Percentiles rank a stretch among this genome's conserved stretches.
Conservation (phyloP, 352 stramenopile species). For the Peronosclerospora sorghi region DNA sequence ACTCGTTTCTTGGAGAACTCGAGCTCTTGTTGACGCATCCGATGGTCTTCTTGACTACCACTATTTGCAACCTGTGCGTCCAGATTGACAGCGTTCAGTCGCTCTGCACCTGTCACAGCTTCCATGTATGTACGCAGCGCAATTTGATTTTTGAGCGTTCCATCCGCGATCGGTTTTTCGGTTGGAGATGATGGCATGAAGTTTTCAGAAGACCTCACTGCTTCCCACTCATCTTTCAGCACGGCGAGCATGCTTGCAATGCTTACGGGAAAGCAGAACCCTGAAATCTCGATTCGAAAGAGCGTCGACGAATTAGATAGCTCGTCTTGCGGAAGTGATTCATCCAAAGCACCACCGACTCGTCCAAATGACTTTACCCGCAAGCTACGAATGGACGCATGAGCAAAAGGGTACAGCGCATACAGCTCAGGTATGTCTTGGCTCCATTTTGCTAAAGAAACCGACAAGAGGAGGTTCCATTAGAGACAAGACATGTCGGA, state of each 20-base stretch:
- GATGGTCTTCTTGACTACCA: conserved; percentile 13
- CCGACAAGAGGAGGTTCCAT: not conserved
- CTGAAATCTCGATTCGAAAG: conserved; percentile 39
- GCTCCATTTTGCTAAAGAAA: conserved; percentile 39
- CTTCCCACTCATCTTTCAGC: conserved; percentile 25
- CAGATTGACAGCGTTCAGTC: conserved; percentile 54
- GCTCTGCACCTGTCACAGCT: conserved; percentile 25
- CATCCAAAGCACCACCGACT: conserved; percentile 5
- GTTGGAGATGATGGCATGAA: conserved; percentile 1
- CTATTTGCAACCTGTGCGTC: conserved; percentile 9
- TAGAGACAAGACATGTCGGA: not conserved
- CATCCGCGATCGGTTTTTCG: not conserved
- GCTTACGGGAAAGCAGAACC: conserved; percentile 42
- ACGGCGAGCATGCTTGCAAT: conserved; percentile 26
- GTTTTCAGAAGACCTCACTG: not conserved
- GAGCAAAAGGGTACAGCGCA: conserved; percentile 38
- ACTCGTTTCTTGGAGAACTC: conserved; percentile 53
- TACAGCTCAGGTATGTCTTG: conserved; percentile 63
- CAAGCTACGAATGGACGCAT: conserved; percentile 50
- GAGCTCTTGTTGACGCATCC: conserved; percentile 37
- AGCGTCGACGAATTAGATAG: conserved; percentile 7
- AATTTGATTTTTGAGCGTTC: conserved; percentile 1
- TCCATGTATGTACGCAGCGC: conserved; percentile 36
- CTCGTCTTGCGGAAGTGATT: conserved; percentile 9
- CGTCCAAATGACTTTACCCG: conserved; percentile 28